Evolutionary conservation across 2,329 filamentous ascomycete genomes (phyloP), one percentile per base, ranked within the genome.

Genomic region (Endothia cerciana): DNA sequence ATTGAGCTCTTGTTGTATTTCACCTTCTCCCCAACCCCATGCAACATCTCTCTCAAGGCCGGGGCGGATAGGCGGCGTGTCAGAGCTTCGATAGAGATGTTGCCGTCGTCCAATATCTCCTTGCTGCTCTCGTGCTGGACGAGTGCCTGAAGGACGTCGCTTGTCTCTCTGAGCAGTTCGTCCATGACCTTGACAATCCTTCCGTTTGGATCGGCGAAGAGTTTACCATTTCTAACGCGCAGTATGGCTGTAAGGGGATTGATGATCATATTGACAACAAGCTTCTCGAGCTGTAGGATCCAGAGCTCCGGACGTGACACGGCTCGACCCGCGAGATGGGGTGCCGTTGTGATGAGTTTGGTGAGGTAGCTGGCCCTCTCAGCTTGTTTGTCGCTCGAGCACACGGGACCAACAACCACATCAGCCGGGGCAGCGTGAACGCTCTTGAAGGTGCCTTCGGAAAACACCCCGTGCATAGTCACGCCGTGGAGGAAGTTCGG

Each of bases 171-270:
- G 6, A 97, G 80, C 4, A 97, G 82, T 30, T 86, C 79, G 55
- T 90, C 86, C 73, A 94, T 89, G 5, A 91, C 81, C 33, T 80
- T 81, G 0, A 83, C 83, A 19, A 91, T 73, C 17, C 81, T 77
- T 11, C 75, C 73, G 8, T 73, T 70, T 66, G 82, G 81, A 68
- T 88, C 86, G 69, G 84, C 83, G 19, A 97, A 87, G 0, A 97
- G 76, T 5, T 84, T 83, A n/a, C 93, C 93, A 71, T 97, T 97
- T 68, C 87, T 87, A 74, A 89, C 90, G 63, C 91, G 84, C 64
- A 95, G 81, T 11, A 97, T 78, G 0, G 89, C 90, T 0, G 92
- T 95, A n/a, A 97, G 79, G 0, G 94, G 92, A 73, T 97, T 96
- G 72, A 97, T 87, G 40, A 94, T 81, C 43, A 87, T 83, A 74